Evolutionary conservation across 192 early-diverging fungal genomes (phyloP).

Genomic region (Backusella sp.): DNA sequence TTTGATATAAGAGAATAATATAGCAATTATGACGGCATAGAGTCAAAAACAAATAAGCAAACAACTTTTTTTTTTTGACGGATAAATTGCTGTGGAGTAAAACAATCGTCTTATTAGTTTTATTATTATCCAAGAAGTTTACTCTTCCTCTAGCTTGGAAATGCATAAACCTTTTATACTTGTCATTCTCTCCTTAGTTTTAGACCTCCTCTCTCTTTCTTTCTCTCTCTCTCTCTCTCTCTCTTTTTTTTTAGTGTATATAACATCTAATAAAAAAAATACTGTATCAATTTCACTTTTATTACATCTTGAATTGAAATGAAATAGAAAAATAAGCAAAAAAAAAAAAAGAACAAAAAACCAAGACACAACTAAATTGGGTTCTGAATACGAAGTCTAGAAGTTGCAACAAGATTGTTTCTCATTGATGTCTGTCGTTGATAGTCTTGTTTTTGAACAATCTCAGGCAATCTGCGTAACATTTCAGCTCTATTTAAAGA

Average conservation of each 20-base stretch:
- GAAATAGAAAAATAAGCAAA: no score
- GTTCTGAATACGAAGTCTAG: constrained; percentile 15
- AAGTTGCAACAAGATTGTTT: background rate
- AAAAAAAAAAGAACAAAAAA: background rate
- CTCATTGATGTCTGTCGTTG: background rate
- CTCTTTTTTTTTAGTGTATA: no score
- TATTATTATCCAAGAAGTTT: background rate
- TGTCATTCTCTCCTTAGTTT: no score
- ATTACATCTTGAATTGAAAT: no score
- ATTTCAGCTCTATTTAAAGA: background rate
- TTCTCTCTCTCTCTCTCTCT: no score
- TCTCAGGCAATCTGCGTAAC: constrained; percentile 5
- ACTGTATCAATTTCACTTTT: no score
- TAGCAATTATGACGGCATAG: background rate
- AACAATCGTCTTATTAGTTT: background rate
- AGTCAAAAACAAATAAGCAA: background rate
- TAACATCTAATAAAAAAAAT: no score
- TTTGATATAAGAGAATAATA: background rate
- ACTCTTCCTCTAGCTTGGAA: background rate
- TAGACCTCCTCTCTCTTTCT: no score
- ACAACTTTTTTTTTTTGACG: background rate
- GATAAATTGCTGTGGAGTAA: no score
- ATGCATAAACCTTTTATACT: no score
- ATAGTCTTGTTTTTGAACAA: constrained; percentile 4
- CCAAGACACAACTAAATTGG: background rate